A percentile compares a stretch with the other conserved stretches of the same genome.
Evolutionary conservation across 371 early-diverging fungal species (phyloP).

Genomic region (Syncephalis plumigaleata): DNA sequence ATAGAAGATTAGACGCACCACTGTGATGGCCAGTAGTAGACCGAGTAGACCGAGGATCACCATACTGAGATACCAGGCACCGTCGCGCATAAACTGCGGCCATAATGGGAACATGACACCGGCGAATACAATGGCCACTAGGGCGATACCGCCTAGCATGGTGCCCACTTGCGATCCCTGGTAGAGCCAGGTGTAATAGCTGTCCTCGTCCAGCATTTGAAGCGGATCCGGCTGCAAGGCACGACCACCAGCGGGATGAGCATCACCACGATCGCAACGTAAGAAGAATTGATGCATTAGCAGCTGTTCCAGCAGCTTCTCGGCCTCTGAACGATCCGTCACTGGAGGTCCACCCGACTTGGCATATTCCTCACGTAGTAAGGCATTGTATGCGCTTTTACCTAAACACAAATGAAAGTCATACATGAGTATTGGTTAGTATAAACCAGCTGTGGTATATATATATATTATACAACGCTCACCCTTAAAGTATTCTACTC

Average conservation of each 20-base stretch:
- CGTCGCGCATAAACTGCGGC: constrained; percentile 71
- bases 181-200: constrained; percentile 91
- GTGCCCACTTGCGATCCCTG: constrained; percentile 69
- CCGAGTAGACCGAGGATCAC: constrained; percentile 75
- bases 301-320: background rate
- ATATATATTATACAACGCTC: constrained; percentile 5
- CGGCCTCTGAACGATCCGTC: constrained; percentile 1
- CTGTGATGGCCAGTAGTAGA: constrained; percentile 74
- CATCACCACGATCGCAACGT: background rate
- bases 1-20: constrained; percentile 84
- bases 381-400: background rate
- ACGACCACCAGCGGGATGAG: background rate
- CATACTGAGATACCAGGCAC: constrained; percentile 86
- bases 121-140: constrained; percentile 65
- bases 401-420: too few relatives aligned
- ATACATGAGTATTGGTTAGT: too few relatives aligned
- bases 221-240: background rate
- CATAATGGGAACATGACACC: constrained; percentile 98
- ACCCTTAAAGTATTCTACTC: constrained; percentile 90
- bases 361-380: background rate
- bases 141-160: constrained; percentile 52
- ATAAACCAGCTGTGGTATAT: too few relatives aligned
- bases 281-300: background rate
- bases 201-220: constrained; percentile 35
- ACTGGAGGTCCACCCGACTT: background rate